Evolutionary conservation across 306 rosid genomes (phyloP), one percentile per base, ranked within the genome.

Genomic region (Quercus ilex): DNA sequence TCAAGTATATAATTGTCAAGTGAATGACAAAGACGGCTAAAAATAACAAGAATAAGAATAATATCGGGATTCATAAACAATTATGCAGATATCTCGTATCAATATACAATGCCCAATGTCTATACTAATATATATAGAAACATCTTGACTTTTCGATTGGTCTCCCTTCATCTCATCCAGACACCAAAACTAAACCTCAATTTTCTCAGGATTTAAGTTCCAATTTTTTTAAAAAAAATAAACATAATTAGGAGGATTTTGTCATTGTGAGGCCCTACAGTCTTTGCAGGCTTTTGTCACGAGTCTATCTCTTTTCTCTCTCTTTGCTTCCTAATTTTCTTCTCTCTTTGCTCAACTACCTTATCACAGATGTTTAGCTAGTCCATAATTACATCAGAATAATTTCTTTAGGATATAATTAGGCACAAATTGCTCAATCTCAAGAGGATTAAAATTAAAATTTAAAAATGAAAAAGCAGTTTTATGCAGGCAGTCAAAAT

Each of bases 361-460:
- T 41, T 41, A 41, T 49, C 53, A 49, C 53, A 49, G n/a, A 46
- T 33, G 51, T 20, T 17, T 31, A 46, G 26, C 26, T 33, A 33
- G 46, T 19, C 25, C 51, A 31, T 67, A 67, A 67, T 19, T 33
- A 19, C 14, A 31, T 67, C 14, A 67, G n/a, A 31, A 33, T 59
- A 21, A 59, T 59, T 13, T 31, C 19, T 43, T 33, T 12, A 67
- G n/a, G 43, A 10, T 33, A 67, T 64, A 33, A 19, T 31, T 17
- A 31, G 38, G 71, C 51, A 67, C 35, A 67, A 33, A 6, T 33
- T 31, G 51, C 51, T 67, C 15, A 33, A 67, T 18, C 52, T 67
- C n/a, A 33, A 73, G 76, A 51, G 69, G 68, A 79, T 56, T 19
- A 59, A 52, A 52, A 35, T 64, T 63, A 10, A 83, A 35, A 51